These are phyloP conservation scores for Echinochloa phyllopogon DNA, from an alignment of 176 grass and related monocot species.

Conservation along the genomic window DNA sequence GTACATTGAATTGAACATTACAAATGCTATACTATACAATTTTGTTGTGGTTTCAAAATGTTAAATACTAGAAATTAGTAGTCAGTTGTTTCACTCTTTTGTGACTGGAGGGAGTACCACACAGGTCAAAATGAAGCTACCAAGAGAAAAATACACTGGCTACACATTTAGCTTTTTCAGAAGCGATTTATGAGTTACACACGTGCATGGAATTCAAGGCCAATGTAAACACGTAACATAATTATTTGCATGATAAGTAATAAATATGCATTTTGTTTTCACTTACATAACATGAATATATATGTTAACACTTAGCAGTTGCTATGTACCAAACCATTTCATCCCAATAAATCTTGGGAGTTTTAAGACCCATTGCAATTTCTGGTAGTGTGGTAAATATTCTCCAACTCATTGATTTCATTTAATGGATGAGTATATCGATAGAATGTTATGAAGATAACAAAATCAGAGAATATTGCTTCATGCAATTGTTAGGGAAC, in stretches of 20 bases:
- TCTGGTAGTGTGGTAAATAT: background rate
- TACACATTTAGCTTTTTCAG: conserved; percentile 17
- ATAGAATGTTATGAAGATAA: background rate
- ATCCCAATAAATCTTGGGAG: background rate
- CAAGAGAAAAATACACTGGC: background rate
- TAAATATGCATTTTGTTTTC: background rate
- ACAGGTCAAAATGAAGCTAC: conserved; percentile 5
- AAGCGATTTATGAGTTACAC: background rate
- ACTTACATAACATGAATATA: background rate
- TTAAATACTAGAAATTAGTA: background rate
- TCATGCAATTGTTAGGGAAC: conserved; percentile 1
- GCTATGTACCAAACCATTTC: conserved; percentile 28
- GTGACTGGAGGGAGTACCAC: background rate
- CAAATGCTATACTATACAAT: background rate
- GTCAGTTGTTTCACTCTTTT: background rate
- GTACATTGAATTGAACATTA: background rate
- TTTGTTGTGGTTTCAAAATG: background rate
- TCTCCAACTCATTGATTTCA: background rate
- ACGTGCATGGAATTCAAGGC: background rate
- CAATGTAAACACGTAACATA: conserved; percentile 32
- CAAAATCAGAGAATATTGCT: conserved; percentile 9
- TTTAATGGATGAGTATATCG: background rate
- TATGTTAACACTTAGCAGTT: background rate
- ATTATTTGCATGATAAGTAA: background rate
- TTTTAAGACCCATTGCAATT: background rate